A percentile compares a stretch with the other conserved stretches of the same genome.
Conservation (phyloP, 2,329 filamentous ascomycete genomes). For the Cercospora citrullina region DNA sequence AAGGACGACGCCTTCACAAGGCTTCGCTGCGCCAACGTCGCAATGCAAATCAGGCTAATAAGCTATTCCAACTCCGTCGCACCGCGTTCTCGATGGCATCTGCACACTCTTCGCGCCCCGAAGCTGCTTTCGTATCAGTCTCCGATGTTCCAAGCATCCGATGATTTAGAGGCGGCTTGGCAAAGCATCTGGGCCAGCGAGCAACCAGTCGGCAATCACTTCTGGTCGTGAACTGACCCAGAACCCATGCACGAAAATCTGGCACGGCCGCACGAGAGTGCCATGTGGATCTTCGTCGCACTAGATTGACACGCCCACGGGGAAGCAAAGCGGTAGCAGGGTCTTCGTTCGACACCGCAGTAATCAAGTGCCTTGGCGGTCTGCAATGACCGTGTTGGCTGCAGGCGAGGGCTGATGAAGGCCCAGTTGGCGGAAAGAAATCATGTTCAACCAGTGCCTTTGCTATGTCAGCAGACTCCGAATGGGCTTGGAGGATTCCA, state of each 20-base stretch:
- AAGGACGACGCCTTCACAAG: conserved; percentile 8
- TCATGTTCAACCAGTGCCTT: neutral
- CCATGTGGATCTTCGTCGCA: conserved; percentile 8
- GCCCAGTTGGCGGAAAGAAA: neutral
- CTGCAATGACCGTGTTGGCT: neutral
- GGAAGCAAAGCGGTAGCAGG: conserved; percentile 9
- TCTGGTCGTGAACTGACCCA: neutral
- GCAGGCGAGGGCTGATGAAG: conserved; percentile 8
- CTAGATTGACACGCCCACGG: conserved; percentile 10
- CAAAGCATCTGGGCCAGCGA: neutral
- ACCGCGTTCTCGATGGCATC: neutral
- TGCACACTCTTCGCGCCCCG: neutral
- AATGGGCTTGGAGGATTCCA: neutral
- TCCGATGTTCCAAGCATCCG: conserved; percentile 15
- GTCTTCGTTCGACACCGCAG: conserved; percentile 1
- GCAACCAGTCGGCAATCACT: conserved; percentile 4
- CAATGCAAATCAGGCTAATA: conserved; percentile 7
- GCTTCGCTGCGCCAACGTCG: conserved; percentile 11
- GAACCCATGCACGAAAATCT: conserved; percentile 2
- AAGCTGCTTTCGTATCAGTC: conserved; percentile 5
- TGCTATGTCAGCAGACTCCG: conserved; percentile 6
- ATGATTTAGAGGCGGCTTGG: conserved; percentile 4
- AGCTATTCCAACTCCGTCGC: neutral
- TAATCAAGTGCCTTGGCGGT: conserved; percentile 14
- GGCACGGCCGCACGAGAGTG: neutral